Evolutionary conservation across 2,329 filamentous ascomycete genomes (phyloP), one percentile per base, ranked within the genome.

Genomic region (Didymella keratinophila): DNA sequence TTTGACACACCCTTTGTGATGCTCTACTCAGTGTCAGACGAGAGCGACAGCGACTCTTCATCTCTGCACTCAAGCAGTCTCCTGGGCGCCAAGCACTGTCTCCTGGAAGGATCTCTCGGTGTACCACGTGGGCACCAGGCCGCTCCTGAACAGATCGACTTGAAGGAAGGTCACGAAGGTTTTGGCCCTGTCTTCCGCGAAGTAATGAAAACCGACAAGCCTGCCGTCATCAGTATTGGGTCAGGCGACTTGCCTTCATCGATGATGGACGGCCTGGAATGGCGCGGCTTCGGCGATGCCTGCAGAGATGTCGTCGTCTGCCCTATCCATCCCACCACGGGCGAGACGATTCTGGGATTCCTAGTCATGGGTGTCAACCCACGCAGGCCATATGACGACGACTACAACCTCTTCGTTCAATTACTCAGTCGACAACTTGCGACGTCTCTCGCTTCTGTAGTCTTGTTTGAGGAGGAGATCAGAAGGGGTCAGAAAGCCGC

Each of bases 401-500:
- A 94, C 64, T 95, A 94, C 69, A 86, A 86, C 61, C 80, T 94
- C 0, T 95, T 94, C 67, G 82, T 94, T 36, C 87, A 90, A 66
- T 81, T 94, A 1, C 78, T 94, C 5, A 89, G 87, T 45, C 84
- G 90, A 21, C 91, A 94, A 71, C 80, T 94, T 9, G 90, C 89
- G 9, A 94, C 91, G 0, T 92, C 90, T 0, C 83, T 94, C 73
- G 91, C 91, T 1, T 93, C 90, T 0, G 91, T 93, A 0, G 89
- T 93, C 0, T 77, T 95, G 1, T 93, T 93, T 57, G 91, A 94
- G 71, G 91, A 94, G 65, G 91, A 95, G 71, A 93, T 94, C 63
- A 85, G 85, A 58, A 84, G 90, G 60, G 89, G 90, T 0, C 88
- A 92, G 74, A 84, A 83, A 66, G 91, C 90, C 1, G 91, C 91